These are phyloP conservation scores for Entophlyctis helioformis DNA, from an alignment of 192 early-diverging fungal genomes.

Conservation along the genomic window DNA sequence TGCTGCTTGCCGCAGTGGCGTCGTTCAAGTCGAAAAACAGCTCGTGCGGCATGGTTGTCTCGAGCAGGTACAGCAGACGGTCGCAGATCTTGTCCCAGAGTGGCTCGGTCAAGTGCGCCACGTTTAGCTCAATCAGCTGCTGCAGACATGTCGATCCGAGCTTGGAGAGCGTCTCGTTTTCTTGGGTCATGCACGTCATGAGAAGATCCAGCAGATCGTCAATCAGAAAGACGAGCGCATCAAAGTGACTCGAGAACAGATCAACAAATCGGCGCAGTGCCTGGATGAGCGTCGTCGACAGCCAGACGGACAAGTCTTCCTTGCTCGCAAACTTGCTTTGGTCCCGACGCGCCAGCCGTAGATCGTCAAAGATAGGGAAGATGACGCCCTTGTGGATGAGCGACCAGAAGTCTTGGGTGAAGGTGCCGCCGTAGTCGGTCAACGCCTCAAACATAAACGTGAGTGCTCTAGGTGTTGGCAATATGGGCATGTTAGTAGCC, in stretches of 20 bases:
- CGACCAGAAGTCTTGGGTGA: slow-evolving; percentile 70
- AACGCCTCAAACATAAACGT: slow-evolving; percentile 75
- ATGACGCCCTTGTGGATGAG: slow-evolving; percentile 72
- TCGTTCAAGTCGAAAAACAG: slow-evolving; percentile 49
- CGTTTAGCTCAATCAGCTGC: slow-evolving; percentile 73
- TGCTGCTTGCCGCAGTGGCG: too few relatives aligned
- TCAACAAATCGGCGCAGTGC: slow-evolving; percentile 80
- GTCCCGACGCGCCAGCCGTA: slow-evolving; percentile 40
- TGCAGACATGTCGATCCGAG: slow-evolving; percentile 87
- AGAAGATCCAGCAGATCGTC: slow-evolving; percentile 69
- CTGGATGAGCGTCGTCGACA: slow-evolving; percentile 88
- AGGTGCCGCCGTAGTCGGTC: slow-evolving; percentile 59
- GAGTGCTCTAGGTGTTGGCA: too few relatives aligned
- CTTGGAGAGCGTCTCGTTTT: slow-evolving; percentile 78
- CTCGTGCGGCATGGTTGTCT: slow-evolving; percentile 63
- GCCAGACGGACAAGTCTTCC: slow-evolving; percentile 86
- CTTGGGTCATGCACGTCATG: slow-evolving; percentile 79
- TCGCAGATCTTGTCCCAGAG: slow-evolving; percentile 66
- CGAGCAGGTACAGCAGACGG: slow-evolving; percentile 62
- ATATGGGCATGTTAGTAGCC: too few relatives aligned
- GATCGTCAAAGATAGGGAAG: slow-evolving; percentile 83
- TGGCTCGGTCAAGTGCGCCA: slow-evolving; percentile 48
- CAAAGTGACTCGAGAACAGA: slow-evolving; percentile 68
- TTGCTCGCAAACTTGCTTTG: slow-evolving; percentile 58
- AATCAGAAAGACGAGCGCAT: slow-evolving; percentile 60